Conservation (phyloP, 192 early-diverging fungal species). For the Anaeromyces robustus region DNA sequence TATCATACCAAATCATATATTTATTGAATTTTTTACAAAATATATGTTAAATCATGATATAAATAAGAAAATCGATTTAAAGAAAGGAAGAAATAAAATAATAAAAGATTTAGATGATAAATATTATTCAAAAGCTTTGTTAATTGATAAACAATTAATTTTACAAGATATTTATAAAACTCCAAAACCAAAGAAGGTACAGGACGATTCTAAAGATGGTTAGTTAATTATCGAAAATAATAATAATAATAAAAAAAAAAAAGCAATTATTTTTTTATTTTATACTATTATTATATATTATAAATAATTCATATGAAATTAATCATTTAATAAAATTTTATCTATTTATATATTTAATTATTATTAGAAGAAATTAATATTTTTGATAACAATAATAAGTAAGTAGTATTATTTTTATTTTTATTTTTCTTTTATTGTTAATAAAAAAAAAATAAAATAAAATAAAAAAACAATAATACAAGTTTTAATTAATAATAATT, state of each 20-base stretch:
- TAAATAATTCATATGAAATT: no score
- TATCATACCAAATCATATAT: not conserved
- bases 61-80: not conserved
- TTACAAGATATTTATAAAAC: not conserved
- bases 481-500: no score
- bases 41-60: not conserved
- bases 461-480: no score
- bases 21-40: not conserved
- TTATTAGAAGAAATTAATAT: not conserved
- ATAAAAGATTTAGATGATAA: not conserved
- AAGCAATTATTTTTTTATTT: no score
- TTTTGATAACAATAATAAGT: not conserved
- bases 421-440: no score
- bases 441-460: no score
- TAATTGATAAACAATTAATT: not conserved
- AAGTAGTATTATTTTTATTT: not conserved
- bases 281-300: no score
- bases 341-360: no score
- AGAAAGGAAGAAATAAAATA: not conserved
- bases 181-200: not conserved
- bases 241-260: no score
- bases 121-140: not conserved
- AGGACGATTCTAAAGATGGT: not conserved
- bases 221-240: no score
- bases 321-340: no score